Evolutionary conservation across 2,329 filamentous ascomycete genomes (phyloP), one percentile per base, ranked within the genome.

Genomic region (Claviceps sp.): DNA sequence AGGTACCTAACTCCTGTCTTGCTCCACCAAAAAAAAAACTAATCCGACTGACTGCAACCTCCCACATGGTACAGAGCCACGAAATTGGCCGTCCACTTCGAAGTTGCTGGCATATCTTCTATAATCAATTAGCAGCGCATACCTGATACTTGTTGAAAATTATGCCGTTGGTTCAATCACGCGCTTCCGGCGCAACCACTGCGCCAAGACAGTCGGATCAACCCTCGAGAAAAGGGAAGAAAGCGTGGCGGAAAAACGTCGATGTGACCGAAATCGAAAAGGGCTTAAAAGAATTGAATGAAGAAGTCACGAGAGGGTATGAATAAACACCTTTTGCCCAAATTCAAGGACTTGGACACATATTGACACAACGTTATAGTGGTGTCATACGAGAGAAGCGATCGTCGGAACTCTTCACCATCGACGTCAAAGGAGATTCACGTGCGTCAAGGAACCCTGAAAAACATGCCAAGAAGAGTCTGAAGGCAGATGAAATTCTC

Each of bases 201-300:
- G 85, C 87, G 18, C 90, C 89, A 11, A 81, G 84, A 56, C 88
- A 94, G 59, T 82, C 85, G 70, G 89, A 81, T 57, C 93, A 98
- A 68, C 81, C 89, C 26, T 97, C 91, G 5, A 79, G 93, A 65
- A 98, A 98, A 68, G 93, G 94, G 61, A 97, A 97, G 72, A 97
- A 95, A 73, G 91, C 93, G 36, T 98, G 93, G 93, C 81, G 93
- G 64, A 98, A 97, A 69, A 95, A 98, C 71, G 89, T 98, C 68
- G 89, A 98, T 70, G 80, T 97, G 56, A 85, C 87, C 30, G 84
- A 95, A 56, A 80, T 98, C 26, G 79, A 91, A 61, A 72, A 85
- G 51, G 93, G 93, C 55, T 79, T 98, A 37, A 84, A 89, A 56
- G 78, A 86, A 62, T 73, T 94, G 58, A 89, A 93, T 62, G 85